Conservation (phyloP, 2,329 filamentous ascomycete species). For the Dissoconium aciculare region DNA sequence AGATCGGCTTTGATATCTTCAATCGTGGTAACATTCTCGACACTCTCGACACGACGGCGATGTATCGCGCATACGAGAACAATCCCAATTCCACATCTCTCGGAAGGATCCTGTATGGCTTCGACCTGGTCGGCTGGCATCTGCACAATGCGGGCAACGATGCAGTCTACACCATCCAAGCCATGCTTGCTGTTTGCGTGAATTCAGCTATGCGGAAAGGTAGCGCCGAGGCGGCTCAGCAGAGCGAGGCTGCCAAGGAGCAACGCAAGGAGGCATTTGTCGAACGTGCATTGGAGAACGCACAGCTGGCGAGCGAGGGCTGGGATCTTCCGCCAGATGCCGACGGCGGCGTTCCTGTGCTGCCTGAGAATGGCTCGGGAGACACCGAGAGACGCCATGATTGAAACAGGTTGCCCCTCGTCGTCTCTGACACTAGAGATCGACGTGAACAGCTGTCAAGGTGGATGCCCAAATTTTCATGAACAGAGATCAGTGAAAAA, state of each 20-base stretch:
- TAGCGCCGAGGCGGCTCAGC: conserved; percentile 16
- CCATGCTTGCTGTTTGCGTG: conserved; percentile 50
- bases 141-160: conserved; percentile 27
- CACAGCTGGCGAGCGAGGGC: conserved; percentile 25
- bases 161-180: conserved; percentile 28
- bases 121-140: conserved; percentile 46
- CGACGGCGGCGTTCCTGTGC: conserved; percentile 20
- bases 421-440: too few species aligned
- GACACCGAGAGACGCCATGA: too few species aligned
- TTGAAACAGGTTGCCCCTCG: too few species aligned
- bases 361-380: too few species aligned
- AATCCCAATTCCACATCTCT: conserved; percentile 41
- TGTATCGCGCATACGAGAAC: conserved; percentile 51
- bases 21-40: conserved; percentile 38
- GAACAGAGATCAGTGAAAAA: too few species aligned
- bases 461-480: too few species aligned
- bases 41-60: conserved; percentile 46
- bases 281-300: conserved; percentile 24
- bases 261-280: conserved; percentile 16
- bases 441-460: too few species aligned
- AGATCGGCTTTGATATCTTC: conserved; percentile 47
- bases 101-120: conserved; percentile 43
- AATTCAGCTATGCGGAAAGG: conserved; percentile 24
- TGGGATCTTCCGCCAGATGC: conserved; percentile 26
- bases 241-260: conserved; percentile 16